Conservation (phyloP, 345 rosid genomes). For the Camelina sativa region DNA sequence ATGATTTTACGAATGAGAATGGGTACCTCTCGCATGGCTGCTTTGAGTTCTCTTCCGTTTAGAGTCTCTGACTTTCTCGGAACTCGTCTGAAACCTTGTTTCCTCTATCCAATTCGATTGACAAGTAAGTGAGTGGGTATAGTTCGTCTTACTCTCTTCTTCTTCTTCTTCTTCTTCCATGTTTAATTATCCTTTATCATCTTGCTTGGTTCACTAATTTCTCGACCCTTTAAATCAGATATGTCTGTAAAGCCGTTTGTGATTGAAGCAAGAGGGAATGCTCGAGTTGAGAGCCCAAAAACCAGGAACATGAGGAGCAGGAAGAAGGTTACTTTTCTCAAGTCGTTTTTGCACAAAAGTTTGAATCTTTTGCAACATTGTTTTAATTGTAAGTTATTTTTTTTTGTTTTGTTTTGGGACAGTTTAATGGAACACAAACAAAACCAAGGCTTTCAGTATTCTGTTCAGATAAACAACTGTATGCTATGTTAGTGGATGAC, state of each 20-base stretch:
- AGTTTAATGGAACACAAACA: conserved; percentile 47
- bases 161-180: neutral
- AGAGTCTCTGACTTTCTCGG: conserved; percentile 34
- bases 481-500: conserved; percentile 90
- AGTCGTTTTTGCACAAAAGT: neutral
- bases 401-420: neutral
- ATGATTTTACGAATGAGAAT: conserved; percentile 29
- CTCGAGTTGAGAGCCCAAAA: conserved; percentile 71
- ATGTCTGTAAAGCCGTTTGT: conserved; percentile 33
- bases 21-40: conserved; percentile 32
- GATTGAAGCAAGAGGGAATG: conserved; percentile 58
- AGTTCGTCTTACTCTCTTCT: neutral
- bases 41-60: conserved; percentile 29
- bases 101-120: conserved; percentile 28
- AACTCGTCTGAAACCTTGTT: conserved; percentile 29
- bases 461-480: conserved; percentile 86
- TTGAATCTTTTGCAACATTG: conserved; percentile 16
- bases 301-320: conserved; percentile 61
- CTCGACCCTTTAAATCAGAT: conserved; percentile 10
- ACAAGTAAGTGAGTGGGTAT: conserved; percentile 21
- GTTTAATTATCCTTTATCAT: neutral
- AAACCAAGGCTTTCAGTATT: conserved; percentile 90
- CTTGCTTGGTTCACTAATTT: neutral
- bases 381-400: conserved; percentile 2
- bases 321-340: conserved; percentile 62